Evolutionary conservation across 2,329 filamentous ascomycete genomes (phyloP), one percentile per base, ranked within the genome.

Genomic region (Geosmithia morbida): DNA sequence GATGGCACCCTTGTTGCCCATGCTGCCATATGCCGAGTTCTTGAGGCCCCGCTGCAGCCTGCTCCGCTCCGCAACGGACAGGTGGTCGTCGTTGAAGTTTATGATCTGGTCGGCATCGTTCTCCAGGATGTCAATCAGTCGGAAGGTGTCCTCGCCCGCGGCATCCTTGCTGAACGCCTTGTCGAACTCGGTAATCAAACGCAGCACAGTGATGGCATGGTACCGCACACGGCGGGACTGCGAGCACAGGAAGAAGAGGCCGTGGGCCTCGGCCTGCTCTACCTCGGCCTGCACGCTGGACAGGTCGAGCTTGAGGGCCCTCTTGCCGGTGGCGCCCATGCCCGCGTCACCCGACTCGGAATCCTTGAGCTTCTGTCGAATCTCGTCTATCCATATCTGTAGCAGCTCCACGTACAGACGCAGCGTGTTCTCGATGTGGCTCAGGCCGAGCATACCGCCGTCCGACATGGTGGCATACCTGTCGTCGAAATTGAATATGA

Each of bases 401-500:
- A 98, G 71, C 5, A 98, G 68, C 63, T 98, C 89, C 26, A 97
- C 87, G 57, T 98, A 98, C 11, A 98, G 72, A 52, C 85, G 83
- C 18, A 98, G 65, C 0, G 92, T 98, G 54, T 83, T 95, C 61
- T 98, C 92, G 49, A 98, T 96, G 58, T 98, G 92, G 4, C 83
- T 86, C 33, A 87, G 82, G 0, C 90, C 92, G 20, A 98, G 79
- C 82, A 98, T 92, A 2, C 92, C 92, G 30, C 94, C 92, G 58
- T 98, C 92, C 10, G 89, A 95, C 81, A 97, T 96, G 30, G 92
- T 97, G 1, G 90, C 87, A 62, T 98, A 98, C 20, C 89, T 81
- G 54, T 94, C 89, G 61, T 98, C 94, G 61, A 97, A 98, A 55
- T 92, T 95, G 68, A 98, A 98, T 47, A 98, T 98, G 64, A 97